Evolutionary conservation across 495 filamentous ascomycete genomes (phyloP), one percentile per base, ranked within the genome.

Genomic region (Saxophila tyrrhenica): DNA sequence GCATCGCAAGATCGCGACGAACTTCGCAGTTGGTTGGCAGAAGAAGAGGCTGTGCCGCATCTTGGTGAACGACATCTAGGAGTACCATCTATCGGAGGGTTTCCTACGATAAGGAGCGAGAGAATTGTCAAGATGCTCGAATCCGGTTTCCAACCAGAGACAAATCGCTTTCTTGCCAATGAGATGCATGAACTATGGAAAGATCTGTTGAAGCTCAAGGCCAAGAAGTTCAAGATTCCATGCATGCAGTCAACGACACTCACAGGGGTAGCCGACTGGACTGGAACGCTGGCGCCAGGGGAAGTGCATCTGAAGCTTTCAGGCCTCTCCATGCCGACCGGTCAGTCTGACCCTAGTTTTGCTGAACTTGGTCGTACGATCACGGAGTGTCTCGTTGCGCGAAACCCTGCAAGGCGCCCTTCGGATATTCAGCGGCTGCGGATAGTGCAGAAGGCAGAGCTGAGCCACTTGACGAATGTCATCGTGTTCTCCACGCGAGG

Each of bases 231-330:
- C 39, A 84, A 85, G 47, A 83, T 96, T 32, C 75, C 73, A 21
- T 73, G 95, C 8, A 80, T 78, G 0, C 72, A 78, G n/a, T 92
- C 89, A 0, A 85, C 88, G 0, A 84, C 84, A 62, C 74, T 84
- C 0, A 87, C 80, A 61, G 94, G 91, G 69, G 79, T 94, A 20
- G 81, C 87, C 0, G 91, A 96, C 68, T 87, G 87, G 3, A 76
- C 75, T 24, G 80, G 76, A 0, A 71, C 86, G 0, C 71, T 96
- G 0, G 73, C 81, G 43, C 80, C 84, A 55, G 77, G 83, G 38
- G 87, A 95, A 58, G 75, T 95, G 1, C 87, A 91, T 51, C 66
- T 96, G 11, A 78, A 78, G 8, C 91, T 96, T 57, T 95, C 91
- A 75, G 68, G 0, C 81, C 79, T 51, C 81, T 82, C n/a, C n/a